phyloP scores from a whole-genome alignment of 441 rosid species.

The Erodium texanum region DNA sequence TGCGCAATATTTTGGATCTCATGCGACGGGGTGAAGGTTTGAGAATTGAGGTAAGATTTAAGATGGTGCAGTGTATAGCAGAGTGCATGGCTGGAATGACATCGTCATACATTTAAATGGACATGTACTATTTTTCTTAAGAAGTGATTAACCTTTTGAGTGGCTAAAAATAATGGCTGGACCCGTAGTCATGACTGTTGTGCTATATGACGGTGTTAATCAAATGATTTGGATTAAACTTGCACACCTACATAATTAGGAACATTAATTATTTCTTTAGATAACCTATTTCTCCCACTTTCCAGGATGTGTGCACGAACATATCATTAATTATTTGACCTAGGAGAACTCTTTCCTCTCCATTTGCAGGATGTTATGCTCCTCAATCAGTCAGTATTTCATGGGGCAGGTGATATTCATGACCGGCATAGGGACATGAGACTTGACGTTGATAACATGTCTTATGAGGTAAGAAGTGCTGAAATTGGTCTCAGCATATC shows the following conservation, averaged over 20 bases:
- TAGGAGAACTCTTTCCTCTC: neutral
- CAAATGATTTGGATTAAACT: neutral
- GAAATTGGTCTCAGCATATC: no score
- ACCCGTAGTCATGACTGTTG: neutral
- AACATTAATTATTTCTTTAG: no score
- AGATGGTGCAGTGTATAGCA: neutral
- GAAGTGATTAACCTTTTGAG: neutral
- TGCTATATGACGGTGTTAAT: neutral
- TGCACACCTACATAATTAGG: neutral
- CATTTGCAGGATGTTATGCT: conserved; percentile 48
- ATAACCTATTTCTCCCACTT: no score
- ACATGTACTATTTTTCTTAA: neutral
- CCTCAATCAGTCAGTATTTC: neutral
- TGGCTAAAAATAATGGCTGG: neutral
- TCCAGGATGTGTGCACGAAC: no score
- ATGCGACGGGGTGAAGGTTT: conserved; percentile 82
- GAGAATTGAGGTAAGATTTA: conserved; percentile 60
- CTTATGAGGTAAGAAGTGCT: conserved; percentile 57
- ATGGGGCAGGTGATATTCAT: conserved; percentile 37
- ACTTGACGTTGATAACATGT: conserved; percentile 94
- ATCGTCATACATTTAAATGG: neutral
- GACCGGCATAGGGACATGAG: conserved; percentile 94
- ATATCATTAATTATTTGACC: no score
- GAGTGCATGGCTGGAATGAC: neutral
- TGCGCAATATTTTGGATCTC: conserved; percentile 68